Conservation (phyloP, 2,329 filamentous ascomycete species). For the Colletotrichum sp. region DNA sequence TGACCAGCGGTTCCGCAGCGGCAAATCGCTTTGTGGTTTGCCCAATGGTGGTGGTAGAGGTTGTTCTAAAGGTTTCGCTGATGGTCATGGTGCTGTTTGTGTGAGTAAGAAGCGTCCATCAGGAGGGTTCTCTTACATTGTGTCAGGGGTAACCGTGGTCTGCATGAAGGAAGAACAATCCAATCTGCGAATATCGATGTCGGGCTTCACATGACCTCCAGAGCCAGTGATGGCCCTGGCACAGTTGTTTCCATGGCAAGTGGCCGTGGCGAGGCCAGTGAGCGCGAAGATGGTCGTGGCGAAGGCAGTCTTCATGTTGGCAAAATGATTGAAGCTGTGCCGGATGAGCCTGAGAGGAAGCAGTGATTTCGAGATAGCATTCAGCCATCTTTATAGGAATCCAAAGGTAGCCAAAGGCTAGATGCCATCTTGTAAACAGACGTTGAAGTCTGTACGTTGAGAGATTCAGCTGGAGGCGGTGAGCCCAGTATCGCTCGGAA, state of each 20-base stretch:
- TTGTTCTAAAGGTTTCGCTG: not conserved
- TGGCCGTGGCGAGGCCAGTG: conserved; percentile 34
- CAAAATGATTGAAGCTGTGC: not conserved
- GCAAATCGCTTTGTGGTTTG: too few relatives aligned
- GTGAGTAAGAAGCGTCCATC: not conserved
- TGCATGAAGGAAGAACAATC: conserved; percentile 11
- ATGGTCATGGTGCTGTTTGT: not conserved
- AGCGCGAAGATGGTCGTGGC: conserved; percentile 36
- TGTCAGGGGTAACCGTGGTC: not conserved
- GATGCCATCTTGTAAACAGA: not conserved
- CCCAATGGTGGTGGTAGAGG: not conserved
- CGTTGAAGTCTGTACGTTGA: not conserved
- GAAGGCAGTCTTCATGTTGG: conserved; percentile 36
- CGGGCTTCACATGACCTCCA: not conserved
- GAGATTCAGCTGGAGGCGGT: not conserved
- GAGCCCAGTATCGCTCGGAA: not conserved
- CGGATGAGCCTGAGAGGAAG: not conserved
- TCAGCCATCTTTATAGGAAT: not conserved
- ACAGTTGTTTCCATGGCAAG: conserved; percentile 16
- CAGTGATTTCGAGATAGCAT: not conserved
- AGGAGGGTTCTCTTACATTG: not conserved
- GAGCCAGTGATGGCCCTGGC: conserved; percentile 12
- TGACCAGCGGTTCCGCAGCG: not conserved
- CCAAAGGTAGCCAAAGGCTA: not conserved
- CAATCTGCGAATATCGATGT: not conserved